Evolutionary conservation across 306 rosid species (phyloP), one percentile per base, ranked within the genome.

Genomic region (Abrus precatorius): DNA sequence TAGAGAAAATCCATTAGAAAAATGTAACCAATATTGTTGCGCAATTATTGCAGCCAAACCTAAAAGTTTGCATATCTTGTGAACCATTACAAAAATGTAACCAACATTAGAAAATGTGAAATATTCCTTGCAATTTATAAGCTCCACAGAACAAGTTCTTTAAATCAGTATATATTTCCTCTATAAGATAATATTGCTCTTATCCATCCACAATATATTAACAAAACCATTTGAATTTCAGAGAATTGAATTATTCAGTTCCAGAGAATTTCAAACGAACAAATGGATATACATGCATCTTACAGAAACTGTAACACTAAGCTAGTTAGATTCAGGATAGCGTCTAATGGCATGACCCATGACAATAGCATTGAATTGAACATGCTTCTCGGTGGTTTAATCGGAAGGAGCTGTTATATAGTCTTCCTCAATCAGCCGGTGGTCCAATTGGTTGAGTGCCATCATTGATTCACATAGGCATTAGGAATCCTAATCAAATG

Each of bases 1-100:
- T 87, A 67, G 97, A 95, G 60, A 89, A 74, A 9, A n/a, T 30
- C 44, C 65, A 3, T 52, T 72, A 11, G 29, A 30, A 77, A 75
- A 40, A 12, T 20, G 57, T 80, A 43, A 76, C 30, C 71, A 41
- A 70, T 53, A 20, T 14, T 68, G 60, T 69, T 67, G 59, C 9
- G 3, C 1, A 8, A 30, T 69, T 45, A 29, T 59, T 69, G 52
- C 53, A 30, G 32, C 44, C 66, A 72, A 53, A 9, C 7, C 34
- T 20, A 2, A 28, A 55, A 61, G 3, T 10, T 34, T 0, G 28
- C 10, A 41, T 27, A 62, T 63, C 41, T 34, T 34, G 4, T 47
- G 20, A 20, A 20, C 44, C 65, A 3, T 52, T 72, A 11, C 14
- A 30, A 77, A 75, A 40, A 12, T 20, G 57, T 80, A 43, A 76